phyloP scores from a whole-genome alignment of 768 basidiomycete genomes.

The Cyclocybe aegerita region DNA sequence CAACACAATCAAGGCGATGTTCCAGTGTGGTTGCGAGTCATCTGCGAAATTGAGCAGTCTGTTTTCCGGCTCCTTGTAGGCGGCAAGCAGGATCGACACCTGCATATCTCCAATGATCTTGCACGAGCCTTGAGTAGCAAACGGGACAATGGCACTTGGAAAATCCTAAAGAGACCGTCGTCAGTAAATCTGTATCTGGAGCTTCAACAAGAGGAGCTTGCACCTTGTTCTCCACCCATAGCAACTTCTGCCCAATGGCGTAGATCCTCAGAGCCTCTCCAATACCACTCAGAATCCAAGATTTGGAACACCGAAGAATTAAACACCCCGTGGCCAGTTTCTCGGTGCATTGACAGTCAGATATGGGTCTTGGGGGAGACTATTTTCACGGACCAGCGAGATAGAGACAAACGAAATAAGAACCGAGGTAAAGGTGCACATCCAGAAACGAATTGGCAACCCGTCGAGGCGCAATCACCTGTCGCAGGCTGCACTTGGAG shows the following conservation, averaged over 20 bases:
- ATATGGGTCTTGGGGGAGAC: too few relatives aligned
- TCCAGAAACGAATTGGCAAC: too few relatives aligned
- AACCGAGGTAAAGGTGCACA: too few relatives aligned
- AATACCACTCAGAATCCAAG: conserved; percentile 78
- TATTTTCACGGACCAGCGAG: background rate
- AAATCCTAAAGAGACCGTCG: conserved; percentile 55
- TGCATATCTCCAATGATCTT: conserved; percentile 97
- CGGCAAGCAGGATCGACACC: conserved; percentile 87
- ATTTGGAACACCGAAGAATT: too few relatives aligned
- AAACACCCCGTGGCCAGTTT: too few relatives aligned
- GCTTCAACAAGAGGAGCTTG: conserved; percentile 12
- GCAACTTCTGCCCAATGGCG: conserved; percentile 96
- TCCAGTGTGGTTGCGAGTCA: conserved; percentile 90
- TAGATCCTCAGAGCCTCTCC: conserved; percentile 92
- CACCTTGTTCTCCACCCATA: conserved; percentile 96
- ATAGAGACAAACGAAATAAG: background rate
- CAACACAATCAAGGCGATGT: conserved; percentile 86
- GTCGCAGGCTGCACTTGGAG: too few relatives aligned
- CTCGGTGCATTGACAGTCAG: too few relatives aligned
- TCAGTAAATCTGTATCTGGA: background rate
- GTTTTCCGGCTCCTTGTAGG: conserved; percentile 95
- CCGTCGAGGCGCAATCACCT: too few relatives aligned
- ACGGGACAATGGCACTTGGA: conserved; percentile 81
- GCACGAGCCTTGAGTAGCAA: conserved; percentile 92
- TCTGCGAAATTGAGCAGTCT: conserved; percentile 93